These are phyloP conservation scores for Coriaria nepalensis DNA, from an alignment of 306 rosid species.

Conservation along the genomic window DNA sequence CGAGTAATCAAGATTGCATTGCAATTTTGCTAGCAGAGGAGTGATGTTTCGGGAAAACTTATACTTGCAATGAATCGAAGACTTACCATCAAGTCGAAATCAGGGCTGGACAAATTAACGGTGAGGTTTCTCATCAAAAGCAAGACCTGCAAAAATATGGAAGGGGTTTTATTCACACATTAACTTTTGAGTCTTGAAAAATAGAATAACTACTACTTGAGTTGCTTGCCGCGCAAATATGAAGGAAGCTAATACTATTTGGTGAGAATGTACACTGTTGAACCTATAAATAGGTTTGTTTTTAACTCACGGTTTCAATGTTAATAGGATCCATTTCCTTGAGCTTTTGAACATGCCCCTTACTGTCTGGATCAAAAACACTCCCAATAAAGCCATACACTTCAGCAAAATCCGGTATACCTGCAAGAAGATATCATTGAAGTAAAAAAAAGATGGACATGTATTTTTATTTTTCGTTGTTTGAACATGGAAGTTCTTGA, in stretches of 20 bases:
- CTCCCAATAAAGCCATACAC: constrained; percentile 88
- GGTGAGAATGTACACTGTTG: too few species aligned
- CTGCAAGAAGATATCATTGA: constrained; percentile 28
- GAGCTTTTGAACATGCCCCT: constrained; percentile 64
- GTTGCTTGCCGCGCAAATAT: too few species aligned
- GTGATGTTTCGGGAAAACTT: neutral
- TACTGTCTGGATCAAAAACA: constrained; percentile 73
- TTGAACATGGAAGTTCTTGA: too few species aligned
- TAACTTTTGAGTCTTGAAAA: too few species aligned
- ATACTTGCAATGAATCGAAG: neutral
- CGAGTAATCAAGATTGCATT: constrained; percentile 4
- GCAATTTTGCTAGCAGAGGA: too few species aligned
- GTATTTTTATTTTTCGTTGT: too few species aligned
- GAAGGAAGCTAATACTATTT: too few species aligned
- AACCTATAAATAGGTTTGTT: too few species aligned
- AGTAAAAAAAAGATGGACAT: too few species aligned
- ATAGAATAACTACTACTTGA: too few species aligned
- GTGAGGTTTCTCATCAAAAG: constrained; percentile 80
- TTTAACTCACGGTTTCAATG: constrained; percentile 76
- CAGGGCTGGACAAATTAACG: constrained; percentile 58
- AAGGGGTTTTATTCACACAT: too few species aligned
- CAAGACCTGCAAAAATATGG: constrained; percentile 56
- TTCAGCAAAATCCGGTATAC: constrained; percentile 76
- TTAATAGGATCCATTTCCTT: constrained; percentile 95
- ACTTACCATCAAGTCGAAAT: constrained; percentile 62